A percentile compares a stretch with the other conserved stretches of the same genome.
These are phyloP conservation scores for Lactarius psammicola DNA, from an alignment of 768 basidiomycete genomes.

Conservation along the genomic window DNA sequence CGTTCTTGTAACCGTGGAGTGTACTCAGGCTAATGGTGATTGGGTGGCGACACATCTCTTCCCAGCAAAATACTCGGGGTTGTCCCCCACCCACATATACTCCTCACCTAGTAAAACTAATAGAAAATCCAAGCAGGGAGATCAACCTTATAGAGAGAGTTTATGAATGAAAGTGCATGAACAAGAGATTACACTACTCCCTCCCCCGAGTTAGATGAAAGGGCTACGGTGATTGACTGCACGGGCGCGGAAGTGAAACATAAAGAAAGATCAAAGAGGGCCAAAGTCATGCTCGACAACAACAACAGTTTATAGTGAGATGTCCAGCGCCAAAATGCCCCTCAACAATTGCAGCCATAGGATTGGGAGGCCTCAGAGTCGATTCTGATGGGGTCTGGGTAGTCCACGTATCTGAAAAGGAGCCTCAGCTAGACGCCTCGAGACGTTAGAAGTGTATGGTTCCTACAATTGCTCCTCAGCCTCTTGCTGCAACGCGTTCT, in stretches of 20 bases:
- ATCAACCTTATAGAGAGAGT: conserved; percentile 15
- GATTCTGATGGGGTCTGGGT: conserved; percentile 97
- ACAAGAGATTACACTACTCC: conserved; percentile 22
- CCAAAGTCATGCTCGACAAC: conserved; percentile 13
- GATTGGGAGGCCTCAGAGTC: conserved; percentile 89
- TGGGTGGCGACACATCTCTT: neutral
- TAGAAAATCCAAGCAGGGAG: conserved; percentile 7
- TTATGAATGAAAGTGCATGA: conserved; percentile 19
- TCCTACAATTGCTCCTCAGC: conserved; percentile 90
- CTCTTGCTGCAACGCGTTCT: conserved; percentile 98
- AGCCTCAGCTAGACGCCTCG: conserved; percentile 26
- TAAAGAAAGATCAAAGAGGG: conserved; percentile 26
- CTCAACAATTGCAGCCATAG: conserved; percentile 88
- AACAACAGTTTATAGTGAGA: conserved; percentile 4
- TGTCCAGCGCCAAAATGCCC: conserved; percentile 7
- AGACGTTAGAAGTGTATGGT: conserved; percentile 26
- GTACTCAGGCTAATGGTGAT: neutral
- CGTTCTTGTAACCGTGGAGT: no score
- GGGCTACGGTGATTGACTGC: conserved; percentile 12
- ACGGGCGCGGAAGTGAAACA: conserved; percentile 25
- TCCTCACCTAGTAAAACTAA: conserved; percentile 8
- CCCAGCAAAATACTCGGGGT: conserved; percentile 4
- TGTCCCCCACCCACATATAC: conserved; percentile 5
- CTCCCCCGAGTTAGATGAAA: conserved; percentile 21
- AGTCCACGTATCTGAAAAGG: conserved; percentile 83